phyloP scores from a whole-genome alignment of 2,329 filamentous ascomycete species.

The Thermothelomyces thermophilus region DNA sequence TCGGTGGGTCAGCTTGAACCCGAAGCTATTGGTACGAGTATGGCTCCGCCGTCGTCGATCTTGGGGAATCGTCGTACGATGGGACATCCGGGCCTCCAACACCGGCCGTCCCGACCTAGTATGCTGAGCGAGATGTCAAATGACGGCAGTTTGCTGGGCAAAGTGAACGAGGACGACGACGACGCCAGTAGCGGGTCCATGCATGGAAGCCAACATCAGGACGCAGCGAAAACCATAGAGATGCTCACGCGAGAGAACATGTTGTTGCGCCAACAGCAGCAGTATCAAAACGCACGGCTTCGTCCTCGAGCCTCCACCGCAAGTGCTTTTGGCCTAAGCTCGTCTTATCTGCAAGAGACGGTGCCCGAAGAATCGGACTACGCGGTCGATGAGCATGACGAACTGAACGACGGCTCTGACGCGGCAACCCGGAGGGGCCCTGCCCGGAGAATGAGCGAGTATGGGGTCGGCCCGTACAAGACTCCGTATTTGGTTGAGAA shows the following conservation, averaged over 20 bases:
- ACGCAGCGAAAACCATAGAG: slow-evolving; percentile 58
- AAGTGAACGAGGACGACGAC: slow-evolving; percentile 62
- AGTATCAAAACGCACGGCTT: slow-evolving; percentile 47
- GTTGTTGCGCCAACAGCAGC: slow-evolving; percentile 46
- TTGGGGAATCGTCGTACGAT: slow-evolving; percentile 44
- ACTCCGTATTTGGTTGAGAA: slow-evolving; percentile 50
- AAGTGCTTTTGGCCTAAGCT: slow-evolving; percentile 46
- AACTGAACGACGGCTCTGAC: slow-evolving; percentile 48
- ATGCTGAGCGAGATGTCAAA: slow-evolving; percentile 67
- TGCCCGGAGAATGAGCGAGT: slow-evolving; percentile 53
- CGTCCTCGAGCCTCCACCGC: slow-evolving; percentile 53
- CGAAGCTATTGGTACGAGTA: slow-evolving; percentile 42
- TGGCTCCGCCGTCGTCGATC: slow-evolving; percentile 43
- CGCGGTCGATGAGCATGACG: slow-evolving; percentile 66
- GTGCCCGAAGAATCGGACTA: slow-evolving; percentile 62
- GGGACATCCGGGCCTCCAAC: slow-evolving; percentile 65
- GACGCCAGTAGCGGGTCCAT: slow-evolving; percentile 51
- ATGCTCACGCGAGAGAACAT: slow-evolving; percentile 57
- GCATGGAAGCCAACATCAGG: slow-evolving; percentile 48
- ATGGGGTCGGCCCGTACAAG: slow-evolving; percentile 40
- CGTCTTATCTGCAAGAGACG: slow-evolving; percentile 53
- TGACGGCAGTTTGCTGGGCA: slow-evolving; percentile 53
- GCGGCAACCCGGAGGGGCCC: slow-evolving; percentile 40
- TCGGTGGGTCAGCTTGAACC: slow-evolving; percentile 85
- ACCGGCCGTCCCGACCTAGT: slow-evolving; percentile 72